Evolutionary conservation across 495 filamentous ascomycete species (phyloP), one percentile per base, ranked within the genome.

Genomic region (Daldinia vernicosa): DNA sequence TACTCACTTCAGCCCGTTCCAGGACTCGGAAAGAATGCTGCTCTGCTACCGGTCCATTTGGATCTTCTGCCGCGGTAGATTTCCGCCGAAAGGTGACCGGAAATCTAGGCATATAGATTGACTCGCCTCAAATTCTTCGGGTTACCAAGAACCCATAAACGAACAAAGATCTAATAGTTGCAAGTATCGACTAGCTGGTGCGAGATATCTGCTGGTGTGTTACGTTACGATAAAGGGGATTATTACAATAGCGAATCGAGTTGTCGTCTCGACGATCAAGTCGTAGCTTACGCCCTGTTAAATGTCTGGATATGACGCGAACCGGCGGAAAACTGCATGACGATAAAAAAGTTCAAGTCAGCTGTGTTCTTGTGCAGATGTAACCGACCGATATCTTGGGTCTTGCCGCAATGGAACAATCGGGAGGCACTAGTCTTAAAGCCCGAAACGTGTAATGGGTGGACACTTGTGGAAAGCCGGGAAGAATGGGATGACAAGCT

Each of bases 31-130:
- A 85, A 3, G 83, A 84, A 56, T 81, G 75, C 24, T 81, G 75
- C 24, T 80, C 78, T 58, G 79, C 73, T 78, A 76, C 67, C 72
- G 77, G 74, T 55, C 74, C 80, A 83, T 84, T 81, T 59, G 84
- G 81, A 57, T 80, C 64, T 62, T 81, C 83, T 57, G 83, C 83
- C 50, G 81, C 82, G 80, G 81, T 80, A 62, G 82, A 84, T 80
- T 80, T 83, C 79, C 83, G 83, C 83, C 81, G 79, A 62, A 85
- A 85, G 45, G 78, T 72, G 73, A 82, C 82, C 66, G 82, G 79
- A 77, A 85, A 85, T 69, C 81, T 84, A 84, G 81, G 80, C 83
- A 85, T 85, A 78, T 81, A 81, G 80, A 77, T 68, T 69, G 74
- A 74, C 62, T 75, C 71, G 72, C 67, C 60, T 75, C 27, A 58